Base-by-base conservation (phyloP, 2,329 filamentous ascomycete species). In the Epichloe typhina region DNA sequence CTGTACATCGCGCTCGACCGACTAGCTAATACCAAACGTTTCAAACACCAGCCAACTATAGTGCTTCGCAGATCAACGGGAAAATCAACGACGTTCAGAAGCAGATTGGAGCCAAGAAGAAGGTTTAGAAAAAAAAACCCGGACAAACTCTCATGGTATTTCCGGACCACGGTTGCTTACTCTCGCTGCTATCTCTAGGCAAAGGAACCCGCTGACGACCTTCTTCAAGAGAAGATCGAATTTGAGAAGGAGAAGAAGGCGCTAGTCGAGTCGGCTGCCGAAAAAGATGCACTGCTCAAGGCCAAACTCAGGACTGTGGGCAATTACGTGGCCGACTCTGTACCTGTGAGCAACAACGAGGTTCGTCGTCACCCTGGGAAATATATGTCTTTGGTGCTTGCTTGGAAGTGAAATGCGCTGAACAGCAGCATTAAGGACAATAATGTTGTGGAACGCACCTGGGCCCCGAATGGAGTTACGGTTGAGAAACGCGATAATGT, bases 21-120 rank as follows among this genome's bases (percentile, higher is more conserved):
- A 23, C 5, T 26, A 43, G 19, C 39, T 35, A 37, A 44, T 44
- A n/a, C 21, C 21, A 37, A 37, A 44, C 15, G 21, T 19, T 37
- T 48, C 31, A 47, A 47, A 44, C 19, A 19, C 23, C 42, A 69
- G 66, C 85, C 50, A 79, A 87, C 54, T 93, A 91, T 64, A 80
- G 78, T 50, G 86, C 83, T 7, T 88, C 83, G 19, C 88, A 95
- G 66, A 78, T 93, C 59, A 85, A 84, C 58, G 82, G 82, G 61
- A 82, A 86, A 71, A 90, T 95, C 69, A 97, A 97, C 71, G 82
- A 79, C 19, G 78, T 88, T 33, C 87, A 95, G 67, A 95, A 95
- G 71, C 82, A 89, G 66, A 95, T 97, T 64, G 88, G 86, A 17
- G 73, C 79, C 62, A 94, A 91, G 76, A 95, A 95, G 74, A 95